Evolutionary conservation across 2,329 filamentous ascomycete genomes (phyloP), one percentile per base, ranked within the genome.

Genomic region (Beauveria brongniartii): DNA sequence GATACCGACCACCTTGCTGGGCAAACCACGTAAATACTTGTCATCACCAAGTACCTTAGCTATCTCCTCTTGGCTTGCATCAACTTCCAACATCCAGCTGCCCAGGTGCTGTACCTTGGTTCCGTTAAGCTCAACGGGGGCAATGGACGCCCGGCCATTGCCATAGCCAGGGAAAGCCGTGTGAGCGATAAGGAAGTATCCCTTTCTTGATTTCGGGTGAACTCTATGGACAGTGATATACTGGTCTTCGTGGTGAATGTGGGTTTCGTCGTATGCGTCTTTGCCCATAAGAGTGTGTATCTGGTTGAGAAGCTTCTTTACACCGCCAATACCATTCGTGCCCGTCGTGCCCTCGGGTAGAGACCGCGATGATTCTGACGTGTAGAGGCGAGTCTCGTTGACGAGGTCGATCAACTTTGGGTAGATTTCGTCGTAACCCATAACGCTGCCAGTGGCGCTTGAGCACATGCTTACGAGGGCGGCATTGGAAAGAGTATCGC

Each of bases 351-450:
- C 86, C 66, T 92, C 79, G 2, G 81, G 78, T 9, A 72, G 72
- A 3, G 72, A 70, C 9, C 78, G 80, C 2, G 91, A 95, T 44
- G 87, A 92, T 61, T 85, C 80, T 0, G 91, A 94, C 0, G 85
- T 84, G 74, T 99, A 99, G 2, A 88, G 77, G 40, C 94, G 83
- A 26, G 84, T 95, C 74, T 99, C 94, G 59, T 91, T 85, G 18
- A 99, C 94, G 18, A 99, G 82, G 68, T 99, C 92, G n/a, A 99
- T 85, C 60, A 97, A 81, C 67, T 89, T 87, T 1, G 94, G 94
- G 67, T 97, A 99, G 63, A 97, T 86, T 73, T 99, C 94, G 70
- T 99, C 94, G 69, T 96, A 97, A 1, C 94, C 94, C 86, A 97
- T 96, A 53, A 97, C 94, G 70, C 94, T 97, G 50, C 94, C 94